Conservation (phyloP, 2,329 filamentous ascomycete species). For the Rasamsonia emersonii region DNA sequence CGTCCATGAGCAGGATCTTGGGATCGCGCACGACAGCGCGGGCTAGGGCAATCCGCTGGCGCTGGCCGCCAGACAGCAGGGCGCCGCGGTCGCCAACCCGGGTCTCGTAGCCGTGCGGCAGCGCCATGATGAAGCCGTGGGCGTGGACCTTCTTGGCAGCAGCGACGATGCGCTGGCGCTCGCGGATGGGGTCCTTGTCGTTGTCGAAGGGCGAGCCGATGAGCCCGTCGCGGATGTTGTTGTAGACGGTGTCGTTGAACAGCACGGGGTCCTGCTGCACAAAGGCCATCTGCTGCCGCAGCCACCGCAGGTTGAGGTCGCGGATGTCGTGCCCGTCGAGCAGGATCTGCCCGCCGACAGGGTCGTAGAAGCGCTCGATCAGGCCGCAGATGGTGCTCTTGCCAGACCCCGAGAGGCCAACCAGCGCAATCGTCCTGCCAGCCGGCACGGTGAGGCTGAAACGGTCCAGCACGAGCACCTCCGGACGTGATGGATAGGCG, state of each 20-base stretch:
- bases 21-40: constrained; percentile 83
- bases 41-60: constrained; percentile 92
- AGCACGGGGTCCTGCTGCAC: constrained; percentile 89
- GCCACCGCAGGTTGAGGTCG: constrained; percentile 76
- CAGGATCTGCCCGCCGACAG: constrained; percentile 69
- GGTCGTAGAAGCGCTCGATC: constrained; percentile 92
- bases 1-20: constrained; percentile 84
- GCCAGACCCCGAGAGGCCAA: constrained; percentile 87
- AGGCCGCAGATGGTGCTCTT: constrained; percentile 92
- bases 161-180: constrained; percentile 61
- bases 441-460: constrained; percentile 73
- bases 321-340: constrained; percentile 77
- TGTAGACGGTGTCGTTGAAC: constrained; percentile 78
- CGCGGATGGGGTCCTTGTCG: constrained; percentile 55
- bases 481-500: constrained; percentile 87
- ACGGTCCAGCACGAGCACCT: constrained; percentile 78
- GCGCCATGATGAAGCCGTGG: constrained; percentile 73
- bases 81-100: constrained; percentile 91
- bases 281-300: constrained; percentile 82
- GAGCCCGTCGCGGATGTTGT: constrained; percentile 80
- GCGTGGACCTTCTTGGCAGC: constrained; percentile 91
- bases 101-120: constrained; percentile 86
- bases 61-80: constrained; percentile 85
- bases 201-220: constrained; percentile 72
- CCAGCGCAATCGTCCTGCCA: constrained; percentile 84